These are phyloP conservation scores for Pythium utonaiense DNA, from an alignment of 352 stramenopile species.

Conservation along the genomic window DNA sequence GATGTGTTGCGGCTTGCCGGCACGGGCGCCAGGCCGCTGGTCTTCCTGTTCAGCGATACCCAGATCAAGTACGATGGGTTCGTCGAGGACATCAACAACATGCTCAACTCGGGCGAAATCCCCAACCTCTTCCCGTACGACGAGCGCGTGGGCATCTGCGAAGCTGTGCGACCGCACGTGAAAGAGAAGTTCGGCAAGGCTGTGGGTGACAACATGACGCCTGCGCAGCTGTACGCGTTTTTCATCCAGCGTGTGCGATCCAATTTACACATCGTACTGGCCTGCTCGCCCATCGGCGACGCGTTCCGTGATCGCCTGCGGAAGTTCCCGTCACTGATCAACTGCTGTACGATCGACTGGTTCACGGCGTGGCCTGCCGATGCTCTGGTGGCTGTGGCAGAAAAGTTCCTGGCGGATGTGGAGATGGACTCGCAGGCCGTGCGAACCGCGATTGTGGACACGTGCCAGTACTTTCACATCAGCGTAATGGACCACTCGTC, in stretches of 20 bases:
- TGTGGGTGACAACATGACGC: constrained; percentile 90
- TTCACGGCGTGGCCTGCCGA: constrained; percentile 94
- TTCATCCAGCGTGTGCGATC: constrained; percentile 90
- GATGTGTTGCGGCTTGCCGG: constrained; percentile 88
- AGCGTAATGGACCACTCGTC: constrained; percentile 84
- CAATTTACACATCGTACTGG: constrained; percentile 94
- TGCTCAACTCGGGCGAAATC: constrained; percentile 94
- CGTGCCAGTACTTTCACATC: constrained; percentile 92
- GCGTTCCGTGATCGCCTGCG: constrained; percentile 92
- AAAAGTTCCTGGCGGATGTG: constrained; percentile 91
- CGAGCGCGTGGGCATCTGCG: constrained; percentile 88
- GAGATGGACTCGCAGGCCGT: constrained; percentile 82
- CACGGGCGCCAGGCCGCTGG: constrained; percentile 79
- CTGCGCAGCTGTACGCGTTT: constrained; percentile 88
- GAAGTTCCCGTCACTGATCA: constrained; percentile 95
- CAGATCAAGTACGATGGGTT: constrained; percentile 97
- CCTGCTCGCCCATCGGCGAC: constrained; percentile 93
- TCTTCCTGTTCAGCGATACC: constrained; percentile 95
- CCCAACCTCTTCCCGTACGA: constrained; percentile 94
- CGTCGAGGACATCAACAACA: constrained; percentile 96
- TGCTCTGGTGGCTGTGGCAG: constrained; percentile 90
- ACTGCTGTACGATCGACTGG: constrained; percentile 97
- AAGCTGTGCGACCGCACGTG: constrained; percentile 86
- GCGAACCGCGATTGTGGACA: constrained; percentile 81
- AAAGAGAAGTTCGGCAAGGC: constrained; percentile 90